Conservation (phyloP, 768 basidiomycete species). For the Chalciporus chontae region DNA sequence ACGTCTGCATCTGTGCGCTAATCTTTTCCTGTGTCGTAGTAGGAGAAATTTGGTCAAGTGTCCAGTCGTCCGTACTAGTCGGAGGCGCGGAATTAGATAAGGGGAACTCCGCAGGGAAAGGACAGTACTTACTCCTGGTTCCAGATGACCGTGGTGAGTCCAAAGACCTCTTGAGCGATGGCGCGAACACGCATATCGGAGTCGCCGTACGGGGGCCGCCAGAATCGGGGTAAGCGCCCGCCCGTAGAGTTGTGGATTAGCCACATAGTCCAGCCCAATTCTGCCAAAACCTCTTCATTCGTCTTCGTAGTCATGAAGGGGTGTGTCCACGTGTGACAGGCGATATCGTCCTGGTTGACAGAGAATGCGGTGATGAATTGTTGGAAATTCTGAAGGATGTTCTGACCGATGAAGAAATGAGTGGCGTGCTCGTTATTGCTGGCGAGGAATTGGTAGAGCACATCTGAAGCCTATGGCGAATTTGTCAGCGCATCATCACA, state of each 20-base stretch:
- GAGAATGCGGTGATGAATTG: constrained; percentile 53
- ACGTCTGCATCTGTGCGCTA: constrained; percentile 46
- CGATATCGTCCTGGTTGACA: constrained; percentile 36
- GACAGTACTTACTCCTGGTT: constrained; percentile 67
- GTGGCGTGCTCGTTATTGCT: constrained; percentile 68
- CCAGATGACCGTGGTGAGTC: constrained; percentile 83
- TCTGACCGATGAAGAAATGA: constrained; percentile 86
- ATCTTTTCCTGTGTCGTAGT: constrained; percentile 47
- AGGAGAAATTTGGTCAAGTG: constrained; percentile 38
- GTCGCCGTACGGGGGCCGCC: constrained; percentile 90
- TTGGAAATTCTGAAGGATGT: constrained; percentile 58
- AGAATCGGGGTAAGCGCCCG: constrained; percentile 71
- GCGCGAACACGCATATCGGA: constrained; percentile 79
- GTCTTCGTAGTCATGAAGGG: constrained; percentile 77
- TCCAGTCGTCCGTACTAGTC: constrained; percentile 79
- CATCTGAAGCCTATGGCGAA: constrained; percentile 34
- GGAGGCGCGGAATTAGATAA: not conserved
- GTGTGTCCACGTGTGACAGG: constrained; percentile 59
- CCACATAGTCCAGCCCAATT: constrained; percentile 79
- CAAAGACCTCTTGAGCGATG: constrained; percentile 85
- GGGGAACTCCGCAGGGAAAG: not conserved
- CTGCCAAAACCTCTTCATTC: constrained; percentile 63
- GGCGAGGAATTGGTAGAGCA: constrained; percentile 64
- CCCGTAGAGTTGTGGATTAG: constrained; percentile 78
- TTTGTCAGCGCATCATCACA: constrained; percentile 4